Base-by-base conservation (phyloP, 2,329 filamentous ascomycete genomes). In the Chalara sp. region DNA sequence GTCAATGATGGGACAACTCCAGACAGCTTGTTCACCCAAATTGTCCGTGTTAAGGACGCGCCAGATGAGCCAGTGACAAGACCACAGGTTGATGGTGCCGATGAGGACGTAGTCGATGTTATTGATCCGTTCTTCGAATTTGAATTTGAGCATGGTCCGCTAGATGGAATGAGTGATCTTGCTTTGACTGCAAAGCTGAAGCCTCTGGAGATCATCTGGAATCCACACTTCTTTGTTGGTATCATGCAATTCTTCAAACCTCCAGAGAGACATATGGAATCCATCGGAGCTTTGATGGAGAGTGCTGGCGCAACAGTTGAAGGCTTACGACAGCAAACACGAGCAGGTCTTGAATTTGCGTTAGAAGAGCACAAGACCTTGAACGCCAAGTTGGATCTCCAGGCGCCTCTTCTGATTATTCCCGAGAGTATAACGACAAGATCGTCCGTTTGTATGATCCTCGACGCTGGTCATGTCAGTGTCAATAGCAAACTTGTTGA, bases 291-390 rank as follows among this genome's bases (percentile, higher is more conserved):
- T 1, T 76, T 99, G 50, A 89, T 99, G 83, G 95, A 99, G 68
- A 89, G 86, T 44, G 93, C 93, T 5, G 91, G 93, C 29, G 92
- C 92, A 1, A 99, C 93, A 0, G 92, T 99, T 0, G 92, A 99
- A 68, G 92, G 91, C 6, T 76, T 99, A 52, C 81, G 95, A 33
- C 91, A 97, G 66, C 95, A 99, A 70, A 99, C 95, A 5, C 81
- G 95, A 65, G 92, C 93, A 46, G 92, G 93, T 30, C 79, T 99
- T 33, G 91, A 99, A 68, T 99, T 96, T 69, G 95, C 93, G 0
- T 74, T 99, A 3, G 87, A 96, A 63, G 95, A 99, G 65, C 93
- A 99, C 75, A 97, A 96, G 74, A 97, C 93, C 2, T 86, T 99
- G 65, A 96, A 99, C 62, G 92, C 92, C 11, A 89, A 97, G 61